phyloP scores from a whole-genome alignment of 345 rosid species.

The Salix viminalis region DNA sequence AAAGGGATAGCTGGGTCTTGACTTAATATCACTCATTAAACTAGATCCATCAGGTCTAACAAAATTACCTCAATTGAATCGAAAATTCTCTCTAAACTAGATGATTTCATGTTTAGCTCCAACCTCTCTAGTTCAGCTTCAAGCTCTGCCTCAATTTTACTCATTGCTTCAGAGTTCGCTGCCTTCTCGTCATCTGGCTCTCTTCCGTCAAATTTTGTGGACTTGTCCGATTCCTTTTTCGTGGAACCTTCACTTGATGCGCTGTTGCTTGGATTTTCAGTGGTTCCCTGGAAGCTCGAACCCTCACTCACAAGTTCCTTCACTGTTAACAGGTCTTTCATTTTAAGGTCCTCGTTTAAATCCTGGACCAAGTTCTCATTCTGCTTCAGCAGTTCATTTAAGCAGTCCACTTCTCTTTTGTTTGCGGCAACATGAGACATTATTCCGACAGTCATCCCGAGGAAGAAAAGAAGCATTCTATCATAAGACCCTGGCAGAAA shows the following conservation, averaged over 20 bases:
- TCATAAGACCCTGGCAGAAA: constrained; percentile 19
- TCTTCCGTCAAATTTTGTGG: not conserved
- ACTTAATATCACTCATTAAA: no score
- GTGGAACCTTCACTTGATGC: not conserved
- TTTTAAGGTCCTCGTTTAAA: constrained; percentile 36
- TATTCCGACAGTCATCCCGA: constrained; percentile 25
- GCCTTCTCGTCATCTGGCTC: constrained; percentile 3
- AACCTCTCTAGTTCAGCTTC: constrained; percentile 36
- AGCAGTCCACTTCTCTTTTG: constrained; percentile 19
- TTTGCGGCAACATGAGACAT: constrained; percentile 6
- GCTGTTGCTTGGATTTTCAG: not conserved
- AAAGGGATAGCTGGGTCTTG: no score
- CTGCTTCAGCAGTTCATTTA: constrained; percentile 25
- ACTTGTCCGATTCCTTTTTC: not conserved
- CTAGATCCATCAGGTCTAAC: not conserved
- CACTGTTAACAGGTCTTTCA: constrained; percentile 21
- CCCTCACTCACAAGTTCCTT: constrained; percentile 12
- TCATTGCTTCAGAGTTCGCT: constrained; percentile 16
- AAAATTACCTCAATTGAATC: constrained; percentile 17
- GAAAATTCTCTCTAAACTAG: constrained; percentile 6
- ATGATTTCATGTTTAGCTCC: constrained; percentile 19
- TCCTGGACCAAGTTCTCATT: constrained; percentile 26
- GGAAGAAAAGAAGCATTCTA: constrained; percentile 16
- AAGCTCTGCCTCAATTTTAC: constrained; percentile 39
- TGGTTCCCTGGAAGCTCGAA: not conserved